phyloP scores from a whole-genome alignment of 169 alveolate genomes.

The Eimeria zaria region DNA sequence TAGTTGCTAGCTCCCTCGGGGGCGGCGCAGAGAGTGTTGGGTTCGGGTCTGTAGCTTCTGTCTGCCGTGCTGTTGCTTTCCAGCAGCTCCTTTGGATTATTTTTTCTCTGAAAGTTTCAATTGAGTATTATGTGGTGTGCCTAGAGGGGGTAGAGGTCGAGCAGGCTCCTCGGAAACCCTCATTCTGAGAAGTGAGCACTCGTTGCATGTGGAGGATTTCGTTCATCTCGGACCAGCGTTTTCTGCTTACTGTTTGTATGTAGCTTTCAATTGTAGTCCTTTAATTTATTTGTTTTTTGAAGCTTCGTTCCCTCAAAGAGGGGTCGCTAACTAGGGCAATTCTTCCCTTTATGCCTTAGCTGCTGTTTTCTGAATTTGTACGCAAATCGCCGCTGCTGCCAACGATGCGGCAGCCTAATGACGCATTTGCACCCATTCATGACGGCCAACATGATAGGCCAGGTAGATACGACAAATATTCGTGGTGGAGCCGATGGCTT shows the following conservation, averaged over 20 bases:
- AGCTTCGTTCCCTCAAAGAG: background rate
- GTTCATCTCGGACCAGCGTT: background rate
- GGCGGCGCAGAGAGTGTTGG: background rate
- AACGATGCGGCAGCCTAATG: background rate
- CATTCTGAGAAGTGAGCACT: background rate
- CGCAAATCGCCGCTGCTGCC: background rate
- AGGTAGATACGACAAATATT: background rate
- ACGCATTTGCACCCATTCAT: background rate
- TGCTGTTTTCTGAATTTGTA: background rate
- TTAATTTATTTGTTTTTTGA: background rate
- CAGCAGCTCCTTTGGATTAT: background rate
- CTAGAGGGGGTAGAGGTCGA: background rate
- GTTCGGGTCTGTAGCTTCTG: background rate
- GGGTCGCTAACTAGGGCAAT: background rate
- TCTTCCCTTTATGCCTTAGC: background rate
- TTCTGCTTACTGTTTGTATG: background rate
- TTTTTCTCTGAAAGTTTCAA: background rate
- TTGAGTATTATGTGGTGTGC: background rate
- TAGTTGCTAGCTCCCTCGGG: background rate
- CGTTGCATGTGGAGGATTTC: background rate
- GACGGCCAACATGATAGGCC: background rate
- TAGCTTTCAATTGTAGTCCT: background rate
- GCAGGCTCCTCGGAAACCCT: background rate
- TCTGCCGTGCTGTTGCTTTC: background rate
- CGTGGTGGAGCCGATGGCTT: background rate